Evolutionary conservation across 495 filamentous ascomycete species (phyloP).

Genomic region (Xylaria grammica): DNA sequence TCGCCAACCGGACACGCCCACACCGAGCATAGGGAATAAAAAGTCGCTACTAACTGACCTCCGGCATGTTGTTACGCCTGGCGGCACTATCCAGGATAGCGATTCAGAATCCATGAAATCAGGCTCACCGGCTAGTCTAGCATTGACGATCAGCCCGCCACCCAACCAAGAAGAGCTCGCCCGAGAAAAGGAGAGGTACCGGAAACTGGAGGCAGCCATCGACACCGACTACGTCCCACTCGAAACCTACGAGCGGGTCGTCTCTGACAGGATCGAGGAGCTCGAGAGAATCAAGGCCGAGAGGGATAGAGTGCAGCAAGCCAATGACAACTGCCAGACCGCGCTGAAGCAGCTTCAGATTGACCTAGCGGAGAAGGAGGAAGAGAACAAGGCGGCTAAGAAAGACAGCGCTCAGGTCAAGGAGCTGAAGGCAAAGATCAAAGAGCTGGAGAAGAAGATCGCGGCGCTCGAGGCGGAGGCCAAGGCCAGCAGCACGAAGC

Average conservation of each 20-base stretch:
- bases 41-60: too few relatives aligned
- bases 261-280: neutral
- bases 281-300: neutral
- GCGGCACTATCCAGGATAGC: too few relatives aligned
- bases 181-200: neutral
- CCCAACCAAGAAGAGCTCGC: too few relatives aligned
- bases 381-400: constrained; percentile 8
- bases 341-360: constrained; percentile 11
- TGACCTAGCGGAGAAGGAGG: constrained; percentile 12
- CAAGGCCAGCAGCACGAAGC: neutral
- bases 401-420: neutral
- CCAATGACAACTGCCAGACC: neutral
- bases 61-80: too few relatives aligned
- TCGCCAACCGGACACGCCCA: too few relatives aligned
- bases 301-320: neutral
- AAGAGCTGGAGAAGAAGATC: constrained; percentile 14
- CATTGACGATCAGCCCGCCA: neutral
- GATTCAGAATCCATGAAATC: neutral
- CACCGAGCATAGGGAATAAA: too few relatives aligned
- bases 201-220: neutral
- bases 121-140: neutral
- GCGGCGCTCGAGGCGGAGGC: neutral
- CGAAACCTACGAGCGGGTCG: neutral
- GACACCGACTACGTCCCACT: neutral
- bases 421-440: neutral